Evolutionary conservation across 2,329 filamentous ascomycete species (phyloP).

Genomic region (Harringtonia aguacate): DNA sequence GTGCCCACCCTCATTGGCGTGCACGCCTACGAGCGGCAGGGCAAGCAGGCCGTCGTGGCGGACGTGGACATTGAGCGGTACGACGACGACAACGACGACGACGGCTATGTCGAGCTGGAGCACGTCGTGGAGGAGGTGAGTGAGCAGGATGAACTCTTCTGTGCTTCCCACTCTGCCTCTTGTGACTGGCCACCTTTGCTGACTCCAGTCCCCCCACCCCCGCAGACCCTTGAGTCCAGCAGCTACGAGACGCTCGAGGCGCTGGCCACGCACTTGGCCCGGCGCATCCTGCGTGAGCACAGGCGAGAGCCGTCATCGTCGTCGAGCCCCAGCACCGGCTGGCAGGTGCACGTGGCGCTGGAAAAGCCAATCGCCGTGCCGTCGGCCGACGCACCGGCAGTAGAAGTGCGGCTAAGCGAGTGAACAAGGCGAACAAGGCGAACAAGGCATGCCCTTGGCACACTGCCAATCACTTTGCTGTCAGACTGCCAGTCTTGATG

Average conservation of each 20-base stretch:
- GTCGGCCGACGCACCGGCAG: slow-evolving; percentile 58
- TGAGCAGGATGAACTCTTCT: neutral
- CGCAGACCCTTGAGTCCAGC: slow-evolving; percentile 38
- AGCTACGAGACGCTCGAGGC: slow-evolving; percentile 55
- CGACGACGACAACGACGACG: slow-evolving; percentile 21
- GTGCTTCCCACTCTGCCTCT: neutral
- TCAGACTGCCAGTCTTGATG: too few relatives aligned
- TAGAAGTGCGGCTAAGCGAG: slow-evolving; percentile 52
- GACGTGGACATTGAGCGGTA: slow-evolving; percentile 40
- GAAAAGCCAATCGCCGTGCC: slow-evolving; percentile 67
- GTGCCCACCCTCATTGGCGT: slow-evolving; percentile 62
- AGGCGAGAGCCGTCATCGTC: too few relatives aligned
- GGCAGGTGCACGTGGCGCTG: slow-evolving; percentile 48
- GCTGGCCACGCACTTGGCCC: slow-evolving; percentile 38
- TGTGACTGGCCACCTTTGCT: neutral
- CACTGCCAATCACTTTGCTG: too few relatives aligned
- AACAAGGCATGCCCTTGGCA: too few relatives aligned
- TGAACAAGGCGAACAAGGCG: too few relatives aligned
- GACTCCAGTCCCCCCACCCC: slow-evolving; percentile 14
- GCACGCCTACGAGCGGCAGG: slow-evolving; percentile 56
- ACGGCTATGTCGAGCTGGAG: slow-evolving; percentile 48
- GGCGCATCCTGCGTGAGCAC: too few relatives aligned
- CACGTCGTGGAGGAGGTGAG: slow-evolving; percentile 43
- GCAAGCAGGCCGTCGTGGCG: slow-evolving; percentile 10
- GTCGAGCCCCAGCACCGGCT: slow-evolving; percentile 29